Base-by-base conservation (phyloP, 2,329 filamentous ascomycete species). In the Colletotrichum agaves region DNA sequence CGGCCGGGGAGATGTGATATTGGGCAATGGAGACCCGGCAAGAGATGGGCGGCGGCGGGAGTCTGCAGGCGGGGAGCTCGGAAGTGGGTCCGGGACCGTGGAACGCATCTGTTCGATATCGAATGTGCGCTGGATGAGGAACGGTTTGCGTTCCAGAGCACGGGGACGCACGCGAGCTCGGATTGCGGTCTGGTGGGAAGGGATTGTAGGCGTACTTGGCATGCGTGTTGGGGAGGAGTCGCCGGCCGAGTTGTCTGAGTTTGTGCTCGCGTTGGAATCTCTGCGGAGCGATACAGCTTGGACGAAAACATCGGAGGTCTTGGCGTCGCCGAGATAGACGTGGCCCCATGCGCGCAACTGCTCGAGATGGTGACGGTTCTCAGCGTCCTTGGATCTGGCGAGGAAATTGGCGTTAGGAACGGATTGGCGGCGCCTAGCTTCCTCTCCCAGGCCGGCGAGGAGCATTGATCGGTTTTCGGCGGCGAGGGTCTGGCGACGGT, bases 121-220 rank as follows among this genome's bases (percentile, higher is more conserved):
- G 67, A 89, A 85, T 17, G 79, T 81, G 33, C 85, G 80, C 70
- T 82, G 79, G 17, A 89, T 77, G 0, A 83, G 71, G 69, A 87
- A 82, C 1, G 85, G 78, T 53, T 80, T 79, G 17, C 80, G 77
- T 2, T 81, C 79, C 4, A 77, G 74, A 17, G 74, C 73, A 39
- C 75, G 76, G 15, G 85, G 83, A 5, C 79, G 71, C 8, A 87
- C 78, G 13, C 80, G 76, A 2, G 82, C 83, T 15, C 82, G 79
- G 53, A 86, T 79, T 2, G 74, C 78, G 12, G 82, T 72, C 11
- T 61, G 57, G 31, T 62, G 31, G 43, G 67, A 46, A 23, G 63
- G 43, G 13, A 53, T 55, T 13, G 47, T 52, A 15, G 52, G 58
- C 35, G 52, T 62, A 13, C 43, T 27, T 8, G 41, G 66, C 35